These are phyloP conservation scores for Pyrrhoderma noxium DNA, from an alignment of 1,284 basidiomycete species.

Conservation along the genomic window DNA sequence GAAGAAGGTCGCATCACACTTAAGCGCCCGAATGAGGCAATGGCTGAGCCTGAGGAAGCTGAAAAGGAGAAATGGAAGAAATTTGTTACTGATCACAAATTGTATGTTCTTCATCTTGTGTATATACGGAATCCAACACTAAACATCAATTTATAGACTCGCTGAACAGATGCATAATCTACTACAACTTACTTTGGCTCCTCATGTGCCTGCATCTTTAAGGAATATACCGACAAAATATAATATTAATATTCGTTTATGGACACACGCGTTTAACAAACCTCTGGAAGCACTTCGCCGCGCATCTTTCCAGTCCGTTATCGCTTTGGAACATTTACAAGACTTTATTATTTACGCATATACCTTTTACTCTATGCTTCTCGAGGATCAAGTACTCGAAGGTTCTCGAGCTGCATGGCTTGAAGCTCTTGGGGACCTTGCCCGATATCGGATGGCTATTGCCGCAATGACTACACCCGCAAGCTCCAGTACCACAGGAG, in stretches of 20 bases:
- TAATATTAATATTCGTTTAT: conserved; percentile 90
- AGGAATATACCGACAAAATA: conserved; percentile 89
- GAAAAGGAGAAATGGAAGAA: conserved; percentile 62
- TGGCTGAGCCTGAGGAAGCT: conserved; percentile 42
- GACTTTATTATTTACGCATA: conserved; percentile 96
- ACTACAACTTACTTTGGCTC: conserved; percentile 79
- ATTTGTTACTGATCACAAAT: conserved; percentile 63
- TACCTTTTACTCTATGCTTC: conserved; percentile 83
- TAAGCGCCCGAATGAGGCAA: conserved; percentile 32
- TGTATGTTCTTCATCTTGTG: conserved; percentile 37
- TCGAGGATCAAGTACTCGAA: conserved; percentile 73
- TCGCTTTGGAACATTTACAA: conserved; percentile 71
- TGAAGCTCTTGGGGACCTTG: conserved; percentile 93
- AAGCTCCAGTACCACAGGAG: conserved; percentile 23
- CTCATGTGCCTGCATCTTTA: conserved; percentile 80
- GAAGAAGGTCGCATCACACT: conserved; percentile 48
- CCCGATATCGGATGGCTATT: conserved; percentile 92
- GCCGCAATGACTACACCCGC: conserved; percentile 48
- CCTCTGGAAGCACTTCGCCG: conserved; percentile 86
- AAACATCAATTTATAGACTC: conserved; percentile 42
- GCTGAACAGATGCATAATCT: conserved; percentile 87
- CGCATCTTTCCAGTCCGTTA: conserved; percentile 56
- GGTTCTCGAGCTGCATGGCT: conserved; percentile 83
- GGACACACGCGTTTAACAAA: conserved; percentile 88
- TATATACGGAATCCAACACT: conserved; percentile 12